Evolutionary conservation across 768 basidiomycete genomes (phyloP).

Genomic region (Rhodotorula paludigena): DNA sequence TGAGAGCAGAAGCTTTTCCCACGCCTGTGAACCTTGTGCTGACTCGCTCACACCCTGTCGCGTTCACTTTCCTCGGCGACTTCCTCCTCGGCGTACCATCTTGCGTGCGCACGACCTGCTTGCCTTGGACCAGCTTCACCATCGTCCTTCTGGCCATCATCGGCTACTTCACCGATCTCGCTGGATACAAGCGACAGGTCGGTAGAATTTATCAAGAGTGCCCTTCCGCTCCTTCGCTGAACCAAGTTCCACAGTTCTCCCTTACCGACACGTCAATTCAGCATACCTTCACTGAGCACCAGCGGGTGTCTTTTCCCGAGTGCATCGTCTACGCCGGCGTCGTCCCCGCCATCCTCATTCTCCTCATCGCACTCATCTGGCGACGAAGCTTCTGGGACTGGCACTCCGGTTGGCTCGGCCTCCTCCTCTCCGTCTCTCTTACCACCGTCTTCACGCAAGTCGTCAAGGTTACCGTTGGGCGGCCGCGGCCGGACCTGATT

Average conservation of each 20-base stretch:
- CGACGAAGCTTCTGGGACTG: slow-evolving; percentile 84
- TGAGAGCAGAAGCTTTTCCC: not conserved
- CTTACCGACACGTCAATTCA: slow-evolving; percentile 63
- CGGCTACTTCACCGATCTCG: slow-evolving; percentile 15
- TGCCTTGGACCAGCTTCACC: slow-evolving; percentile 1
- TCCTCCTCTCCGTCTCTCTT: slow-evolving; percentile 67
- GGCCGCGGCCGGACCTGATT: slow-evolving; percentile 66
- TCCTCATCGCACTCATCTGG: slow-evolving; percentile 64
- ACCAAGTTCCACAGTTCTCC: slow-evolving; percentile 70
- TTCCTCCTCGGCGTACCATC: not conserved
- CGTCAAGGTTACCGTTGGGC: slow-evolving; percentile 59
- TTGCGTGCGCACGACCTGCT: not conserved
- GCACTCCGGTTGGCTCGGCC: slow-evolving; percentile 62
- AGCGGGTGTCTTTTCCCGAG: slow-evolving; percentile 20
- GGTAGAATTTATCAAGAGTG: no score
- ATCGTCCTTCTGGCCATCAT: slow-evolving; percentile 31
- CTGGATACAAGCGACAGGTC: slow-evolving; percentile 60
- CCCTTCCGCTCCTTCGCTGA: no score
- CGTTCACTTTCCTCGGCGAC: no score
- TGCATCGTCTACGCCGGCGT: slow-evolving; percentile 42
- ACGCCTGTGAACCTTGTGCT: no score
- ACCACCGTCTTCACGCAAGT: slow-evolving; percentile 73
- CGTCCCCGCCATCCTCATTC: slow-evolving; percentile 66
- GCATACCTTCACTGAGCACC: slow-evolving; percentile 35
- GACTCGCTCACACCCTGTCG: no score